Base-by-base conservation (phyloP, 1,284 basidiomycete genomes). In the Cutaneotrichosporon dermatis region DNA sequence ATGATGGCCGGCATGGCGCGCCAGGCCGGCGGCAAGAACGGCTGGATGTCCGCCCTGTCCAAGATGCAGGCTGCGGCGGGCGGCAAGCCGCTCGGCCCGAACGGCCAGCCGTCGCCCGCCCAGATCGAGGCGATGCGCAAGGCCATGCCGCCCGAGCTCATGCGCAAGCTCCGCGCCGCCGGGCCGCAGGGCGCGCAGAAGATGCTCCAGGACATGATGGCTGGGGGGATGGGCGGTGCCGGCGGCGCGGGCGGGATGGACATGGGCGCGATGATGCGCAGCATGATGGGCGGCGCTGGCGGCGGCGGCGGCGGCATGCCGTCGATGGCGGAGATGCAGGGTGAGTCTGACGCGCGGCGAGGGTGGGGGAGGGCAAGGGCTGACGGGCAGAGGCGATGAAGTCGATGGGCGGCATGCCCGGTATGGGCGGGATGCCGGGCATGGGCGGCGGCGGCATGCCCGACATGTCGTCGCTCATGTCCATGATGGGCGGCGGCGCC, bases 1-100 rank as follows among this genome's bases (percentile, higher is more conserved):
- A 93, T 96, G 89, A 95, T 97, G 90, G 87, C 90, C 55, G 92
- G 90, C 70, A 94, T 96, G 90, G 93, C 93, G 25, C 95, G 93
- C 80, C 88, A 92, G 73, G 92, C 93, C 13, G 95, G 95, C 49
- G 96, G 95, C 41, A 97, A 96, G 83, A 90, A 90, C 65, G 92
- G 93, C 69, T 92, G 90, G 88, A 81, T 94, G 68, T 85, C 87
- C 68, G 85, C 89, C 4, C 88, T 93, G 79, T 89, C 93, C 77
- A 93, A 93, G 78, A 88, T 94, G 86, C 90, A 93, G 76, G 81
- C 83, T 45, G 88, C 88, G 3, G 86, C 86, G 33, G 90, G 89
- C 25, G 89, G 90, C 2, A 89, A 90, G 61, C 89, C 90, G 16
- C 83, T 89, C 40, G 91, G 90, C 39, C 83, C 84, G 6, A 88